phyloP scores from a whole-genome alignment of 2,329 filamentous ascomycete species.

The Neoarthrinium moseri region DNA sequence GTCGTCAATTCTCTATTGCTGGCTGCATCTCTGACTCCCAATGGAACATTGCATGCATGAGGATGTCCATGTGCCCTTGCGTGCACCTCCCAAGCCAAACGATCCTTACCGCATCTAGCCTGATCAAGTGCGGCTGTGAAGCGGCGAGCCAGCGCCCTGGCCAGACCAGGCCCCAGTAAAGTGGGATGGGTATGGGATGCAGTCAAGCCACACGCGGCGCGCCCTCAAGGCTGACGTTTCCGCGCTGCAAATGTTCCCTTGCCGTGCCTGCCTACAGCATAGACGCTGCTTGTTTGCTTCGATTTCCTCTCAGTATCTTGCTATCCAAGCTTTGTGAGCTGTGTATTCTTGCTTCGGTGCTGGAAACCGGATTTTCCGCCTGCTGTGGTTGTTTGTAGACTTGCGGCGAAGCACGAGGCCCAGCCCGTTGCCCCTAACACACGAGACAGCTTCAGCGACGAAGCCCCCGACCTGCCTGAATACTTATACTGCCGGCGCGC shows the following conservation, averaged over 20 bases:
- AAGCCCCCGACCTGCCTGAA: background rate
- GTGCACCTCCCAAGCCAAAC: background rate
- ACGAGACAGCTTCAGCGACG: background rate
- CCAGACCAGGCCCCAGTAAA: background rate
- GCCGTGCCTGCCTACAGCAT: background rate
- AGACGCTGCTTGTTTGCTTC: background rate
- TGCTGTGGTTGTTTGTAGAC: background rate
- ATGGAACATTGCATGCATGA: too few relatives aligned
- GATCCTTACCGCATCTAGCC: background rate
- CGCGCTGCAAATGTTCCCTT: background rate
- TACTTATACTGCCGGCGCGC: background rate
- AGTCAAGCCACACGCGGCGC: conserved; percentile 6
- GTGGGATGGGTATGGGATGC: conserved; percentile 5
- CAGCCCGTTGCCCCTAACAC: background rate
- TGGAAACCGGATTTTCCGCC: background rate
- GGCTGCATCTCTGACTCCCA: too few relatives aligned
- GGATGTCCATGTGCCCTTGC: too few relatives aligned
- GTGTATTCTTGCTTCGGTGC: conserved; percentile 3
- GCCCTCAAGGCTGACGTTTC: conserved; percentile 8
- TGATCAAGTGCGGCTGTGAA: conserved; percentile 7
- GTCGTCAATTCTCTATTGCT: too few relatives aligned
- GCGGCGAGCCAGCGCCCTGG: background rate
- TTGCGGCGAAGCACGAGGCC: background rate
- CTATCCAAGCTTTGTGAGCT: background rate
- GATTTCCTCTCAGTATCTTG: background rate